Conservation (phyloP, 495 filamentous ascomycete species). For the Darksidea phi region DNA sequence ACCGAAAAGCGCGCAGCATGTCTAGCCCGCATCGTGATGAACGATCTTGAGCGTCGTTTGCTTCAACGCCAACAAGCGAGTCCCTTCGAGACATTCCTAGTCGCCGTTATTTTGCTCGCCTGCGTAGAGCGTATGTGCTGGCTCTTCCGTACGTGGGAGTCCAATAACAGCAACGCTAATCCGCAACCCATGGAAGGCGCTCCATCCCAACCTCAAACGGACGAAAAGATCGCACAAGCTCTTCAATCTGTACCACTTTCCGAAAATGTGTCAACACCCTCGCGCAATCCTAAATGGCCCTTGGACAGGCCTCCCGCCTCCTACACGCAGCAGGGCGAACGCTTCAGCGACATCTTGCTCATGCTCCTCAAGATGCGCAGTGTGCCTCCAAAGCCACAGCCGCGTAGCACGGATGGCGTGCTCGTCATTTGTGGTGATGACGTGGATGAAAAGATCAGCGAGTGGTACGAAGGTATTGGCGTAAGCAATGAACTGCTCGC, state of each 20-base stretch:
- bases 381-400: conserved; percentile 29
- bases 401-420: conserved; percentile 21
- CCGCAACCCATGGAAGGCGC: neutral
- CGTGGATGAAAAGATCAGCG: conserved; percentile 19
- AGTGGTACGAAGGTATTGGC: conserved; percentile 31
- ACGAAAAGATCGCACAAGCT: conserved; percentile 21
- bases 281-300: conserved; percentile 56
- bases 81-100: conserved; percentile 73
- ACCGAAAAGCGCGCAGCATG: conserved; percentile 66
- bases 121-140: conserved; percentile 83
- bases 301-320: conserved; percentile 64
- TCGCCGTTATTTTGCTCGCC: conserved; percentile 70
- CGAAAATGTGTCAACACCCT: neutral
- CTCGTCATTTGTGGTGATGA: conserved; percentile 28
- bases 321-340: conserved; percentile 69
- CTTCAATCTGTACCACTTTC: conserved; percentile 7
- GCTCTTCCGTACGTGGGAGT: conserved; percentile 58
- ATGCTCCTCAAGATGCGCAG: conserved; percentile 72
- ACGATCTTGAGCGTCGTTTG: conserved; percentile 69
- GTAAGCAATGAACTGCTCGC: conserved; percentile 13
- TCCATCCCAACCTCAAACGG: conserved; percentile 2
- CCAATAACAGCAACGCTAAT: conserved; percentile 35
- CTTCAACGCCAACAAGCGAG: conserved; percentile 71
- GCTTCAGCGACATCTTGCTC: conserved; percentile 67
- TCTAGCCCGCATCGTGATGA: conserved; percentile 62